Base-by-base conservation (phyloP, 139 green algal genomes). In the Tetraselmis chui region DNA sequence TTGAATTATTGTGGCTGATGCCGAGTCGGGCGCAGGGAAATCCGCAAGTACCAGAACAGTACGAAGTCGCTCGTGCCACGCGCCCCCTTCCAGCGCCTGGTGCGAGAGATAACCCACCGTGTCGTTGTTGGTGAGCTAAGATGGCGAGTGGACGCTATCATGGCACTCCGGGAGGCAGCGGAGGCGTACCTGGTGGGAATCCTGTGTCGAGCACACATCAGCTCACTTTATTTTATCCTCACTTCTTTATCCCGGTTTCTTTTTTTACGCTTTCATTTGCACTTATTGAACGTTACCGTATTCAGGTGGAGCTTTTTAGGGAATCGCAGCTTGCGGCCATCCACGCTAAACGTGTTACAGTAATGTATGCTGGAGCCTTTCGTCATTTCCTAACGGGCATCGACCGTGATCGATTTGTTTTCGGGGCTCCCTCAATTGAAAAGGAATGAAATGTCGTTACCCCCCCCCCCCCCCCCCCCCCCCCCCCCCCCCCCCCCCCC, bases 101-200 rank as follows among this genome's bases (percentile, higher is more conserved):
- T 90, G 32, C 84, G 88, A 24, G 88, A 92, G 80, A 88, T 92
- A 59, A 80, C 83, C 59, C 83, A 90, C 59, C 79, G 87, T 25
- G 83, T 91, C 80, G 83, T 76, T 23, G 29, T 28, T 27, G 32
- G 28, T 0, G 80, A 29, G 11, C 59, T 91, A 24, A 83, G 90
- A 58, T 94, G 92, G 84, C 89, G 92, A 80, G 32, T 78, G 29
- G 86, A 84, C 23, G 90, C 89, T 22, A 76, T 94, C 27, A 79
- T 91, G 27, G 90, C 83, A 25, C 78, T 93, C 0, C 89, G 91
- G 82, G 88, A 91, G 83, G 88, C 88, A 25, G 78, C 85, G 23
- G 89, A 93, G 82, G 90, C 89, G 28, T 93, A 92, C 83, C 80
- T 93, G n/a, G 88, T 93, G 28, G 86, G 87, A 75, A 29, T 1